Base-by-base conservation (phyloP, 352 stramenopile species). In the Phytophthora niederhauseri region DNA sequence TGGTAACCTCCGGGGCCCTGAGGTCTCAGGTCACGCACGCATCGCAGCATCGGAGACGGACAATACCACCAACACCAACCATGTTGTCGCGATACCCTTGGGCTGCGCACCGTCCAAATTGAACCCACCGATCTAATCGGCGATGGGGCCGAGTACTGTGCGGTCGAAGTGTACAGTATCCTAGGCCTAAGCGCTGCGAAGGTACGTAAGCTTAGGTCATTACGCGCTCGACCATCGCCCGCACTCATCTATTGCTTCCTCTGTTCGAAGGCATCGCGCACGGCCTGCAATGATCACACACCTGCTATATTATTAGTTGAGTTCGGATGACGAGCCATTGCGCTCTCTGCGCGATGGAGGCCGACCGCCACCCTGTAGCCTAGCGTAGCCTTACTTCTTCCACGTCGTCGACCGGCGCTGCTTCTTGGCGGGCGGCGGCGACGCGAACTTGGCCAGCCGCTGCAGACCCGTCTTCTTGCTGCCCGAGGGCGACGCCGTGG, bases 361-460 rank as follows among this genome's bases (percentile, higher is more conserved):
- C 36, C 3, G 12, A 7, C 38, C 11, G 38, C 38, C 54, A 41
- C 34, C 34, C 34, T 41, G 4, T 6, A 31, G 28, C 28, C 28
- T 31, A 31, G 20, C 31, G 6, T 53, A 20, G n/a, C 22, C 45
- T 36, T 43, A 72, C 57, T 71, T 77, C 53, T 71, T 79, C 50
- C 84, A 84, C 74, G 63, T 75, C 15, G 60, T 74, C 28, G 68
- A 72, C 4, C 72, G 73, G 26, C 76, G 70, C 58, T 70, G 68
- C 34, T 81, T 83, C 71, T 88, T 88, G 38, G 65, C 67, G 4
- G 77, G 76, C 1, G 76, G 66, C 6, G 80, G 80, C 4, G 80
- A 86, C 51, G 78, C 63, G 43, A 93, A 93, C 64, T 91, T 85
- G 30, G 83, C 80, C 49, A 93, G 64, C 15, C 83, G 75, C 52